phyloP scores from a whole-genome alignment of 73 alveolate genomes.

The Paramecium primaurelia region DNA sequence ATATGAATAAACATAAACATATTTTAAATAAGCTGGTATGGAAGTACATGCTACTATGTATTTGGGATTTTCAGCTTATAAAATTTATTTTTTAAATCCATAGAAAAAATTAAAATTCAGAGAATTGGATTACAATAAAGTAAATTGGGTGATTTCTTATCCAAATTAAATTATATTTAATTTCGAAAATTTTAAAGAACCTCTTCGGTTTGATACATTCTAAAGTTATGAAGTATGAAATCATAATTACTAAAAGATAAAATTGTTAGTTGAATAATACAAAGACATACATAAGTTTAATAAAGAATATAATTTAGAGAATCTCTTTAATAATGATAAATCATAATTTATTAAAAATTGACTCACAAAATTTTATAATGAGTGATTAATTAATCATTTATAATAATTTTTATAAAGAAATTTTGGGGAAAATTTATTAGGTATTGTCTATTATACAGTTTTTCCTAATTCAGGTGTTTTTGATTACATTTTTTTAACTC shows the following conservation, averaged over 20 bases:
- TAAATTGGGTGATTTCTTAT: background rate
- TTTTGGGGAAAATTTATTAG: background rate
- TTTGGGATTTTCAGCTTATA: background rate
- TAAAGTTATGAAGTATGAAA: conserved; percentile 23
- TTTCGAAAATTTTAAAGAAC: background rate
- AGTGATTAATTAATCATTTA: conserved; percentile 8
- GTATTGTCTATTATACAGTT: background rate
- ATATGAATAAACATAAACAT: background rate
- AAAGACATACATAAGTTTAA: background rate
- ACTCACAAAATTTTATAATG: background rate
- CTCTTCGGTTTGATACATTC: background rate
- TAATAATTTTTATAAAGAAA: conserved; percentile 30
- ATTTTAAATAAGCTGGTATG: background rate
- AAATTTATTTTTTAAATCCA: conserved; percentile 4
- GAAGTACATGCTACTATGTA: conserved; percentile 1
- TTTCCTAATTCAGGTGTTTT: conserved; percentile 40
- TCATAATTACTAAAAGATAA: background rate
- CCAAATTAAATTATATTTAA: conserved; percentile 11
- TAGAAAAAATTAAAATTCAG: background rate
- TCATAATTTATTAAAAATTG: background rate
- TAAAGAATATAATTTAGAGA: background rate
- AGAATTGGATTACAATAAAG: background rate
- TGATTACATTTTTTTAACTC: background rate
- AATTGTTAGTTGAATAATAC: conserved; percentile 8
- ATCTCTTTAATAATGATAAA: background rate